Conservation (phyloP, 164 flowering plant genomes). For the Vitis cinerea region DNA sequence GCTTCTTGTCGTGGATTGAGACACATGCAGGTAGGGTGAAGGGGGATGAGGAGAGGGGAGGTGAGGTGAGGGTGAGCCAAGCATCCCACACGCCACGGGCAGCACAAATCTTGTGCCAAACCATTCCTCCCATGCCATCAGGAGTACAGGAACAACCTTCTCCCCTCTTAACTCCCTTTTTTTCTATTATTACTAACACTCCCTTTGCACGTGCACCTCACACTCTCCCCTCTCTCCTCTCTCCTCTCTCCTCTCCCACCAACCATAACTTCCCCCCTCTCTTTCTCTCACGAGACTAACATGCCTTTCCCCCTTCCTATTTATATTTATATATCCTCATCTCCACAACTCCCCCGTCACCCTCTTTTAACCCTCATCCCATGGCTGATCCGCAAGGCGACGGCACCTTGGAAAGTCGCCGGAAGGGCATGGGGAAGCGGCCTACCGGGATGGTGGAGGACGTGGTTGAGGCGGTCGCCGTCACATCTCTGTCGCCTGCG, state of each 20-base stretch:
- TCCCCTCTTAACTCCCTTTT: slow-evolving; percentile 2
- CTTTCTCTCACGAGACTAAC: slow-evolving; percentile 60
- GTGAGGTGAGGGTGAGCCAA: no score
- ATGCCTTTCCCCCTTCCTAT: slow-evolving; percentile 28
- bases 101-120: slow-evolving; percentile 69
- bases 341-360: not conserved
- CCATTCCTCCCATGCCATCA: slow-evolving; percentile 5
- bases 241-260: slow-evolving; percentile 20
- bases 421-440: slow-evolving; percentile 27
- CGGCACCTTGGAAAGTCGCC: slow-evolving; percentile 10
- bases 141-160: slow-evolving; percentile 17
- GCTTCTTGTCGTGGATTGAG: no score
- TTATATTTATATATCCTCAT: slow-evolving; percentile 19
- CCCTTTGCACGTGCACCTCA: slow-evolving; percentile 54
- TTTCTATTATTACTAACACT: slow-evolving; percentile 17
- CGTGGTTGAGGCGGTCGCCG: not conserved
- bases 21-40: no score
- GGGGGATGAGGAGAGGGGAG: no score
- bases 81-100: slow-evolving; percentile 60
- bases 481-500: not conserved
- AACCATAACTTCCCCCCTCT: slow-evolving; percentile 35
- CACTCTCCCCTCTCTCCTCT: slow-evolving; percentile 17
- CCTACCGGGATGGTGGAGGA: not conserved
- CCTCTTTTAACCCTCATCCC: not conserved
- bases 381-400: slow-evolving; percentile 29